A percentile compares a stretch with the other conserved stretches of the same genome.
These are phyloP conservation scores for Coemansia sp. DNA, from an alignment of 192 early-diverging fungal species.

Conservation along the genomic window DNA sequence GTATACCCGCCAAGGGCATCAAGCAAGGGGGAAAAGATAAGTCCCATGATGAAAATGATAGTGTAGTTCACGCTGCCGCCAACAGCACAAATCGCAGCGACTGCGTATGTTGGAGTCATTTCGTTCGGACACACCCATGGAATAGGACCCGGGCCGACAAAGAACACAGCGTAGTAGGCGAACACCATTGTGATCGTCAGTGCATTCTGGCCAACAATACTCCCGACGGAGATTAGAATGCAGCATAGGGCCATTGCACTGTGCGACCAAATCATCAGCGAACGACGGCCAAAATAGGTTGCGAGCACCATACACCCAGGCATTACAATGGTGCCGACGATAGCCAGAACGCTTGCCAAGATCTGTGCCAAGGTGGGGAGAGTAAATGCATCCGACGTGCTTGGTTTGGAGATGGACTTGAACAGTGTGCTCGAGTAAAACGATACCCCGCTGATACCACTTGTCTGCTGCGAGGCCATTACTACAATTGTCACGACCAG, in stretches of 20 bases:
- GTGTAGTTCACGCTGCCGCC: slow-evolving; percentile 70
- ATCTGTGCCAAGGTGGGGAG: slow-evolving; percentile 40
- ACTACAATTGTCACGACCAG: slow-evolving; percentile 60
- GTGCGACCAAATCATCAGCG: slow-evolving; percentile 65
- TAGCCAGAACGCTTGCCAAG: slow-evolving; percentile 26
- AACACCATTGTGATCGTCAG: slow-evolving; percentile 64
- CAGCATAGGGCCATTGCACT: slow-evolving; percentile 59
- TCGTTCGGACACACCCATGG: slow-evolving; percentile 79
- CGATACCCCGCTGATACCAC: slow-evolving; percentile 77
- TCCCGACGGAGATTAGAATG: slow-evolving; percentile 62
- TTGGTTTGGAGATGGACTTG: slow-evolving; percentile 20
- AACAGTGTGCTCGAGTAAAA: slow-evolving; percentile 81
- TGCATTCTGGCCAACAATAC: slow-evolving; percentile 38
- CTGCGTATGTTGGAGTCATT: slow-evolving; percentile 70
- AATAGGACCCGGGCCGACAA: slow-evolving; percentile 73
- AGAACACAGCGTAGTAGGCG: slow-evolving; percentile 66
- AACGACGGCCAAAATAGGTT: slow-evolving; percentile 64
- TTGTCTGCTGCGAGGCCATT: slow-evolving; percentile 74
- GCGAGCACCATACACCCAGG: slow-evolving; percentile 53
- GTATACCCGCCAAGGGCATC: slow-evolving; percentile 38
- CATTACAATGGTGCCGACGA: slow-evolving; percentile 20
- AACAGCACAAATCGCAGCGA: slow-evolving; percentile 62
- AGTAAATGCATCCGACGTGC: slow-evolving; percentile 4
- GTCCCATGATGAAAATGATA: slow-evolving; percentile 55
- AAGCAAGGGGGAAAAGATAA: slow-evolving; percentile 54